phyloP scores from a whole-genome alignment of 306 rosid genomes.

The Quercus aquifolioides region DNA sequence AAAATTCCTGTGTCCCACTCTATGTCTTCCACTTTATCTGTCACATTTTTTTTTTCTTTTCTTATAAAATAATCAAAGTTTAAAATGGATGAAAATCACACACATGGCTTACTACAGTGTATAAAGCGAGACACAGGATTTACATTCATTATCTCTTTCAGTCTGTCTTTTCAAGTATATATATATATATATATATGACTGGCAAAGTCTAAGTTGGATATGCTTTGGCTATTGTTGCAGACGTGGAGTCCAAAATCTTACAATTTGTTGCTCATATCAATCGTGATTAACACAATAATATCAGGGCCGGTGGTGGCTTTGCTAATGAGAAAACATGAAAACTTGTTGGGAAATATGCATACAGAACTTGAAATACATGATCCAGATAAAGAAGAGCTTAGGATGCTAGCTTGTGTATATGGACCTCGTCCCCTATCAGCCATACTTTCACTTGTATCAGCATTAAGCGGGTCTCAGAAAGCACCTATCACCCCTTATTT shows the following conservation, averaged over 20 bases:
- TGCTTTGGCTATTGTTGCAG: constrained; percentile 38
- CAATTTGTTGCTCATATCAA: constrained; percentile 57
- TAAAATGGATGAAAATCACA: too few species aligned
- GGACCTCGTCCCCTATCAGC: constrained; percentile 74
- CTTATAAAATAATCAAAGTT: too few species aligned
- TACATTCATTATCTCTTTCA: too few species aligned
- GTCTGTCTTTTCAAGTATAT: too few species aligned
- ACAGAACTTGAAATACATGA: constrained; percentile 47
- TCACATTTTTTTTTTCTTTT: too few species aligned
- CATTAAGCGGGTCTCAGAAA: constrained; percentile 44
- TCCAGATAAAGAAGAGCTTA: constrained; percentile 54
- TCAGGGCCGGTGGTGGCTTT: constrained; percentile 77
- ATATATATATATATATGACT: too few species aligned
- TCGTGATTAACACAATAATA: constrained; percentile 68
- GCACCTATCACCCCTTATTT: constrained; percentile 51
- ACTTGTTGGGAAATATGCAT: constrained; percentile 47
- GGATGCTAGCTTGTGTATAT: constrained; percentile 65
- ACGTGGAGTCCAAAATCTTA: constrained; percentile 44
- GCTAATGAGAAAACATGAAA: constrained; percentile 55
- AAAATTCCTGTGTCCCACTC: too few species aligned
- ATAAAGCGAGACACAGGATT: too few species aligned
- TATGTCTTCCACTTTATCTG: too few species aligned
- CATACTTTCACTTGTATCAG: constrained; percentile 47
- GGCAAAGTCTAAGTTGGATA: background rate
- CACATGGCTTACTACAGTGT: too few species aligned